Evolutionary conservation across 1,284 basidiomycete species (phyloP), one percentile per base, ranked within the genome.

Genomic region (Irpex sp.): DNA sequence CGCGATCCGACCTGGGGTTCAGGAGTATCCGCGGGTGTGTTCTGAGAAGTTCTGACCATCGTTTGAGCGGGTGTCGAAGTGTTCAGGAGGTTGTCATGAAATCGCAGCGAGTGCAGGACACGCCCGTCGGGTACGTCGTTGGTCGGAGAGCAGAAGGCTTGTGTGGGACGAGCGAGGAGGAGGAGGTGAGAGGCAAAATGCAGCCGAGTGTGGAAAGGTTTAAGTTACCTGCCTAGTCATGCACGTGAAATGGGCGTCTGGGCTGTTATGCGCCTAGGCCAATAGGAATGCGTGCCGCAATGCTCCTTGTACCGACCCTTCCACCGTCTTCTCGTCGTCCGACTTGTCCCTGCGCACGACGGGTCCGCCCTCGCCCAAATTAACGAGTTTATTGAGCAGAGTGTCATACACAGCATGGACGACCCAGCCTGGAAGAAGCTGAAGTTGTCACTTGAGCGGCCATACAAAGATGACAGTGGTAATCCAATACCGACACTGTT

Each of bases 391-490:
- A n/a, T 43, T n/a, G 49, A 50, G 49, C n/a, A n/a, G 49, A n/a
- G 49, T 21, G 49, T n/a, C 49, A 50, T 19, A 17, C 19, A 11
- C 17, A 36, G 36, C 60, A 71, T 74, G 68, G 71, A 76, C 43
- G 79, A 81, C 61, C 79, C 77, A 13, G 69, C 77, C 13, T 89
- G 85, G 83, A 88, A 83, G 70, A 79, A 81, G 61, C 77, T 86
- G 39, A 86, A 77, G 65, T 77, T 92, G 6, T 87, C 89, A 1
- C 80, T 93, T 47, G 91, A 93, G 71, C 79, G 85, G 54, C 90
- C 89, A 0, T 92, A 92, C 77, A 92, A 87, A 74, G 87, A 91
- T 69, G 90, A 93, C 65, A 75, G 81, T 49, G 89, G 87, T 11
- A 76, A 83, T 50, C 79, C 71, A 11, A 82, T 92, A 33, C 86